Evolutionary conservation across 768 basidiomycete genomes (phyloP), one percentile per base, ranked within the genome.

Genomic region (Russula vinacea): DNA sequence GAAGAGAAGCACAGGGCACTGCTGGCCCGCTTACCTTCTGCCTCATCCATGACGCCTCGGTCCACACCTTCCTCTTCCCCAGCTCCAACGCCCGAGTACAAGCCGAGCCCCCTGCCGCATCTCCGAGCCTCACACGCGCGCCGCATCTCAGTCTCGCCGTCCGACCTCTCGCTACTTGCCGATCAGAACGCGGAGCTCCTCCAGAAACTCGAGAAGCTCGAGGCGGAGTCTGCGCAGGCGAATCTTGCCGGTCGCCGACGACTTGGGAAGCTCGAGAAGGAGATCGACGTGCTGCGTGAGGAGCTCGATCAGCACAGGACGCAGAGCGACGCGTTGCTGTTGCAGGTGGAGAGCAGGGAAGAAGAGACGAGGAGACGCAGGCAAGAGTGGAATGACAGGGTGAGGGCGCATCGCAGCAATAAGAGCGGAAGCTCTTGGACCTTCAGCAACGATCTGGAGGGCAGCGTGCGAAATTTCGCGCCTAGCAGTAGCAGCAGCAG

Each of bases 151-250:
- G 82, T 89, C 60, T 84, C 87, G 4, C 84, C 85, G 1, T 76
- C 81, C 17, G 90, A 92, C 62, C 79, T 94, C 32, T 83, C 85
- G 3, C 78, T 82, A 8, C 83, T 94, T 49, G 83, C 89, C 0
- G 89, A 91, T 70, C 91, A 94, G 75, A 94, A 94, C 69, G 84
- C 86, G 0, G 90, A 94, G 67, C 84, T 94, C 17, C 75, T 90
- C 5, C 75, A 80, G 29, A 90, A 91, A 67, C 79, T 94, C 6
- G 88, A 92, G 74, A 81, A 81, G 64, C 80, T 94, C 11, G 89
- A 94, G 72, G 73, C 80, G 1, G 91, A 93, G 64, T 84, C 90
- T 17, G 74, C 73, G 13, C 81, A 81, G 50, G 79, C 87, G 2
- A 90, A 94, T 68, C 81, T 81, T 42, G 78, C 80, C 1, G 90